Conservation (phyloP, 2,329 filamentous ascomycete genomes). For the Coleophoma cylindrospora region DNA sequence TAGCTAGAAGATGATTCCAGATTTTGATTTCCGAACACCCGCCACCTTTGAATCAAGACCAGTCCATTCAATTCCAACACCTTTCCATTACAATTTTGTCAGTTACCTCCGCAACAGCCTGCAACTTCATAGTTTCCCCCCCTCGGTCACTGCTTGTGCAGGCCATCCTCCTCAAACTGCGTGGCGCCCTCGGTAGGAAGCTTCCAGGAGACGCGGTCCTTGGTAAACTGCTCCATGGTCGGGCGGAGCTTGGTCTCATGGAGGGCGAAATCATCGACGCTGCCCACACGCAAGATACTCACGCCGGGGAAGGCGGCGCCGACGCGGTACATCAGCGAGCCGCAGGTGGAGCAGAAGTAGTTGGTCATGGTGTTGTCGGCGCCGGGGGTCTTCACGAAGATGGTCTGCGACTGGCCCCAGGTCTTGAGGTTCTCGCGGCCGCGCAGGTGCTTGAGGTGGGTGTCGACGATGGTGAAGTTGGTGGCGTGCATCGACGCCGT, state of each 20-base stretch:
- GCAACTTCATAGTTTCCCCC: too few relatives aligned
- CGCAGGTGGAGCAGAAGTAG: conserved; percentile 54
- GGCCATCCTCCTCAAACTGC: conserved; percentile 16
- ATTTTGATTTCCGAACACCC: too few relatives aligned
- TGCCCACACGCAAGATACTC: conserved; percentile 50
- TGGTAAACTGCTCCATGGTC: conserved; percentile 43
- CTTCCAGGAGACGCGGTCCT: conserved; percentile 47
- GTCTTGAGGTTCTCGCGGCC: conserved; percentile 44
- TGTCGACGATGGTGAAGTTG: conserved; percentile 47
- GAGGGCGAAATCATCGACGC: conserved; percentile 55
- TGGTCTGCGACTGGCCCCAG: conserved; percentile 31
- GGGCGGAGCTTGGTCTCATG: conserved; percentile 53
- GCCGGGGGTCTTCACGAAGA: conserved; percentile 34
- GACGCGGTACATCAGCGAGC: conserved; percentile 54
- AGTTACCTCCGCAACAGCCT: too few relatives aligned
- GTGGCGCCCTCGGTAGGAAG: conserved; percentile 28
- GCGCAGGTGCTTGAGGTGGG: conserved; percentile 40
- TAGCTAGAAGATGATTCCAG: too few relatives aligned
- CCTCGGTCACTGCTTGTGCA: background rate
- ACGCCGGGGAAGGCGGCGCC: conserved; percentile 36
- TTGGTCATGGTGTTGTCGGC: conserved; percentile 51
- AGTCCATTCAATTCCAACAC: too few relatives aligned
- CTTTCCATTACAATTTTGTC: too few relatives aligned
- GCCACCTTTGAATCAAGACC: too few relatives aligned
- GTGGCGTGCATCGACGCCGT: conserved; percentile 58